Conservation (phyloP, 257 asterid species). For the Primulina tabacum region DNA sequence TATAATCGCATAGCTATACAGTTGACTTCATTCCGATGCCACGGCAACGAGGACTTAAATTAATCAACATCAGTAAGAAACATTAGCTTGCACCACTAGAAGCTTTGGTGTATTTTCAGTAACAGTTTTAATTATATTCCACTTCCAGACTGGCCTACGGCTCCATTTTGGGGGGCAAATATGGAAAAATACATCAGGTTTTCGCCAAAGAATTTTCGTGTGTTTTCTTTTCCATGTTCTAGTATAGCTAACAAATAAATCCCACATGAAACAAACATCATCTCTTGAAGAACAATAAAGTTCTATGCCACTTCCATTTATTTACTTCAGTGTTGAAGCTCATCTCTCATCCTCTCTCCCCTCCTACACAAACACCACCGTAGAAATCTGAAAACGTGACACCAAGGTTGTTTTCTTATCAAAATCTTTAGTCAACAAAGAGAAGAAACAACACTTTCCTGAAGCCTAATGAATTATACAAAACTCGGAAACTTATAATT, state of each 20-base stretch:
- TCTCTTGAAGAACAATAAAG: not conserved
- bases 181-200: not conserved
- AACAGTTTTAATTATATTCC: slow-evolving; percentile 6
- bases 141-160: not conserved
- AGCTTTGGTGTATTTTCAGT: slow-evolving; percentile 11
- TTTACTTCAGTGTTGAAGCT: not conserved
- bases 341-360: not conserved
- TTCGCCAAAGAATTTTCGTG: not conserved
- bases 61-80: not conserved
- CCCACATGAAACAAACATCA: slow-evolving; percentile 8
- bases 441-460: not conserved
- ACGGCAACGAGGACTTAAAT: not conserved
- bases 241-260: not conserved
- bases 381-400: not conserved
- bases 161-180: not conserved
- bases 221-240: not conserved
- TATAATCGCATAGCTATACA: not conserved
- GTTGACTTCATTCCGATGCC: not conserved
- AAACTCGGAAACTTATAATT: not conserved
- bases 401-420: not conserved
- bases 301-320: not conserved
- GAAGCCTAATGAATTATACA: not conserved
- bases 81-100: not conserved
- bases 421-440: not conserved
- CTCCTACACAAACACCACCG: not conserved